Percentiles rank a stretch among this genome's conserved stretches.
Conservation (phyloP, 495 filamentous ascomycete species). For the Penicillium pancosmium region DNA sequence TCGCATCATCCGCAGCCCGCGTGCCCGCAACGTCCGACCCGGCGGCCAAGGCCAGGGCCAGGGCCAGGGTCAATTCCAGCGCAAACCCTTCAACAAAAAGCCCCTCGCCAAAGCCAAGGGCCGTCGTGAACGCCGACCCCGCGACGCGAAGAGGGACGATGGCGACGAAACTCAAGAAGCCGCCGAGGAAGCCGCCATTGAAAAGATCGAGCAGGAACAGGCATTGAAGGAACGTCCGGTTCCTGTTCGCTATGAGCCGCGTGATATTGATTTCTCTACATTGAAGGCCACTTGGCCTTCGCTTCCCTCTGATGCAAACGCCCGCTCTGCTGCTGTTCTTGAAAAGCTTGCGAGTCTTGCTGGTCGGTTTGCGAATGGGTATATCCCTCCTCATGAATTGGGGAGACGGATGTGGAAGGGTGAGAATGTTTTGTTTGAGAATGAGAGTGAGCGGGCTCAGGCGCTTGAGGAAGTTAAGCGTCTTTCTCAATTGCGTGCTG, state of each 20-base stretch:
- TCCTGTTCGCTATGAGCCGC: slow-evolving; percentile 41
- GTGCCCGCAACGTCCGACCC: slow-evolving; percentile 25
- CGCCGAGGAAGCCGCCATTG: slow-evolving; percentile 32
- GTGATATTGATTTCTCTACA: slow-evolving; percentile 28
- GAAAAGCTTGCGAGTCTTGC: slow-evolving; percentile 42
- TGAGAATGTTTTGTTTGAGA: slow-evolving; percentile 45
- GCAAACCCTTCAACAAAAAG: slow-evolving; percentile 2
- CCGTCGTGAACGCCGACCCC: slow-evolving; percentile 11
- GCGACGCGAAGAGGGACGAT: slow-evolving; percentile 13
- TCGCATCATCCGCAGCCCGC: slow-evolving; percentile 40
- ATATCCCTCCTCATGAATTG: slow-evolving; percentile 42
- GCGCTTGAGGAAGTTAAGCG: slow-evolving; percentile 41
- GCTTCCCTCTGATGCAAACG: slow-evolving; percentile 36
- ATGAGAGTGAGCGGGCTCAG: slow-evolving; percentile 41
- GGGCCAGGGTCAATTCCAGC: slow-evolving; percentile 23
- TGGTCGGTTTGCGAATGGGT: slow-evolving; percentile 42
- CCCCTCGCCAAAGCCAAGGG: neutral
- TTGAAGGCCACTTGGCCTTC: slow-evolving; percentile 48
- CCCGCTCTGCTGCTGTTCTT: slow-evolving; percentile 33
- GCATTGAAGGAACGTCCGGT: slow-evolving; percentile 31
- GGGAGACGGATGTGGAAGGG: slow-evolving; percentile 44
- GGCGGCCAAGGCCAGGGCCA: slow-evolving; percentile 8
- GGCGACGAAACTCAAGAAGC: slow-evolving; percentile 21
- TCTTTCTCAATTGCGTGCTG: slow-evolving; percentile 40
- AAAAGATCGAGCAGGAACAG: slow-evolving; percentile 37